Base-by-base conservation (phyloP, 768 basidiomycete genomes). In the Tylopilus cervinicoccineus region DNA sequence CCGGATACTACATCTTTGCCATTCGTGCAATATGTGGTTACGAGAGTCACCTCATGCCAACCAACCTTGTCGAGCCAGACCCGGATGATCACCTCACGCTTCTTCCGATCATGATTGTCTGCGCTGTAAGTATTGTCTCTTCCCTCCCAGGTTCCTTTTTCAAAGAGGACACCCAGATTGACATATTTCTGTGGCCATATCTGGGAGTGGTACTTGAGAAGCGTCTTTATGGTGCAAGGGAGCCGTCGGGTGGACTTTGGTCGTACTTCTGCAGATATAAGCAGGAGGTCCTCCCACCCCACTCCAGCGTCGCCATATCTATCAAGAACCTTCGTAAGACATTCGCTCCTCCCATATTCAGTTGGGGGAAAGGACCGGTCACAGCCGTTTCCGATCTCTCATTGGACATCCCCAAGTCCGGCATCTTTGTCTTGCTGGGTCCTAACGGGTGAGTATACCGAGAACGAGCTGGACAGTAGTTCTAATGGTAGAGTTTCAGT, bases 391-490 rank as follows among this genome's bases (percentile, higher is more conserved):
- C 71, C 3, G 79, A 86, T 50, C 75, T 91, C 23, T 80, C 79
- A 6, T 62, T 90, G 33, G 76, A 84, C 53, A 74, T 91, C 11
- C 88, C 88, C 2, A 80, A 80, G 56, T 72, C 68, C 6, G 86
- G 87, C 7, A 87, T 89, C n/a, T 89, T 81, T 57, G 86, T 88
- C 24, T 70, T 90, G 9, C 68, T 89, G 11, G 88, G 87, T 24
- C 80, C 86, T 2, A 86, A 87, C 52, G 84, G 84, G 81, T 70
- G 22, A 27, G 68, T 23, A n/a, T n/a, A 4, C 14, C 10, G 2
- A 17, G 11, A 24, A 26, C 22, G 7, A 4, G 7, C 43, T 37
- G 5, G 11, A 23, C 16, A 24, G 2, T 43, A 10, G 16, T 34
- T 44, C 50, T 49, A 1, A 60, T 20, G 22, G 17, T 33, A 26